Percentiles rank a stretch among this genome's conserved stretches.
Conservation (phyloP, 305 asterid species). For the Fraxinus baroniana region DNA sequence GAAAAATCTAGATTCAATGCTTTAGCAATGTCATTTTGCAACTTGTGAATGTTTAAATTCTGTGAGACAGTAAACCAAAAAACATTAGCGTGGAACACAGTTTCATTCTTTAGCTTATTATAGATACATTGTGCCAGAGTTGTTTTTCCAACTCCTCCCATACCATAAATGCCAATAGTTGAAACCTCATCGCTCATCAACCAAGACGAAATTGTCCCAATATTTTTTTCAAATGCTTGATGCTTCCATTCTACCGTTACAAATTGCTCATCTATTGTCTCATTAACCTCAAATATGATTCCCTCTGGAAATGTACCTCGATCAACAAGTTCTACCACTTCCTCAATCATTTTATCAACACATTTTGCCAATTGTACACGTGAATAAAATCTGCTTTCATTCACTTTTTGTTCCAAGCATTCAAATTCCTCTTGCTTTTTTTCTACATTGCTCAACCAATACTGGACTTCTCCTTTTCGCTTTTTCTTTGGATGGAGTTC, state of each 20-base stretch:
- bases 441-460: conserved; percentile 1
- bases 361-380: not conserved
- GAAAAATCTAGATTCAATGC: conserved; percentile 1
- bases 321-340: conserved; percentile 2
- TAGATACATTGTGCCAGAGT: conserved; percentile 12
- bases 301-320: conserved; percentile 14
- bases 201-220: not conserved
- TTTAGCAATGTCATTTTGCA: conserved; percentile 12
- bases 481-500: not conserved
- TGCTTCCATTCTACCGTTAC: conserved; percentile 4
- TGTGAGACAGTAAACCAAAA: conserved; percentile 23
- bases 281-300: not conserved
- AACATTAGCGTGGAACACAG: not conserved
- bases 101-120: conserved; percentile 14
- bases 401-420: not conserved
- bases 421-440: not conserved
- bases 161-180: conserved; percentile 9
- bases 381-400: not conserved
- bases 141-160: conserved; percentile 25
- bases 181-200: not conserved
- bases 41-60: conserved; percentile 15
- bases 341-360: conserved; percentile 6
- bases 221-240: not conserved
- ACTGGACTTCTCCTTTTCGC: not conserved
- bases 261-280: not conserved